Evolutionary conservation across 805 yeast species (phyloP), one percentile per base, ranked within the genome.

Genomic region (Lachancea thermotolerans): DNA sequence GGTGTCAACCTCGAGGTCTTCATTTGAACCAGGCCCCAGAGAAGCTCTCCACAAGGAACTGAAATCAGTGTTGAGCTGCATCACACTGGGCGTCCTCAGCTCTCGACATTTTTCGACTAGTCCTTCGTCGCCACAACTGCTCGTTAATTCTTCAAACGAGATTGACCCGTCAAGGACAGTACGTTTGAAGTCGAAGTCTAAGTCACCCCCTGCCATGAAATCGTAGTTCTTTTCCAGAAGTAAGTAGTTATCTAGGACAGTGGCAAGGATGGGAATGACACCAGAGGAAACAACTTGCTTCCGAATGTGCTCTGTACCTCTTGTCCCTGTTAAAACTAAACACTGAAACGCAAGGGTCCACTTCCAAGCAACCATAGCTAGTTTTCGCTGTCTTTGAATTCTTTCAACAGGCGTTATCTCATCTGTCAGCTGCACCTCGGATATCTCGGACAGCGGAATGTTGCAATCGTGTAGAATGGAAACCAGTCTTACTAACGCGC

Each of bases 311-410:
- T 90, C 97, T 1, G 95, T 81, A 18, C 99, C 99, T 53, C 97
- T 74, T 1, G 97, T 89, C 11, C 97, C 96, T 15, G 91, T 80
- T 45, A 88, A 74, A 1, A 91, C 95, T 45, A 91, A 69, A 61
- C 97, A 90, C 68, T 91, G 99, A 59, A 93, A 81, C 0, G 97
- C 86, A 44, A 91, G 69, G 5, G 95, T 86, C 99, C 99, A 91
- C 68, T 91, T 91, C 96, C 96, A 91, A 0, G 95, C 90, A n/a
- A 84, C 72, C 51, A 87, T 70, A 21, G 81, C 74, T 37, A 59
- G 53, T 45, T 53, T 53, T 46, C 69, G 68, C 51, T 61, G 68
- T 48, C 62, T 58, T 37, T 56, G 51, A 21, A 65, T 52, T 31
- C 57, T 46, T 49, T 60, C 61, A 3, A 53, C 50, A 10, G 52